Base-by-base conservation (phyloP, 1,284 basidiomycete genomes). In the Trichosporon faecale region DNA sequence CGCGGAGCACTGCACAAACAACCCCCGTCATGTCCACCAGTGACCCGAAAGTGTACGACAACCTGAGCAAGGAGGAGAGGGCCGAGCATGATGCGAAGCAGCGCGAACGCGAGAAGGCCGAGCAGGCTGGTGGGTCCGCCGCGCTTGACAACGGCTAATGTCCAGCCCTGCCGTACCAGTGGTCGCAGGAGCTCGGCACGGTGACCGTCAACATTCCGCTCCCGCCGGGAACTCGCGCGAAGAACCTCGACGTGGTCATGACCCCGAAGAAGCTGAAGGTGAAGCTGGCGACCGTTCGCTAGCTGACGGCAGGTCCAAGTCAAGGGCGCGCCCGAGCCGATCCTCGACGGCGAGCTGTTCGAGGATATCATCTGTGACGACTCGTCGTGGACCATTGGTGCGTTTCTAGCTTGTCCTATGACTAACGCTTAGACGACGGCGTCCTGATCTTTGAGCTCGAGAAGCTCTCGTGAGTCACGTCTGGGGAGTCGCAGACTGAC, bases 371-470 rank as follows among this genome's bases (percentile, higher is more conserved):
- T 95, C 78, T 86, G 95, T 65, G 97, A 98, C 72, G 97, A 99
- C 68, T 97, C 94, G 73, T 98, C 95, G 23, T 99, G 97, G 97
- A 95, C 93, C 4, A 82, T 99, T 55, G 91, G 95, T 95, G 75
- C 70, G 89, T 85, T 0, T 23, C 40, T 1, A 8, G 16, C 0
- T 65, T 9, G 5, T 29, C 29, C 4, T 21, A 18, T n/a, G 23
- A n/a, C 57, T 61, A 12, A 61, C 57, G 29, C 21, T 5, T 68
- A 82, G 82, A 83, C 37, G 77, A 82, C 60, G 76, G 74, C 2
- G 71, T 79, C 2, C 72, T 84, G 37, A 79, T 74, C 1, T 79
- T 84, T 33, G 83, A 84, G 71, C 76, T 84, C n/a, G 83, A 84
- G 70, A 84, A 84, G 70, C 64, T 78, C 16, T 80, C 80, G 81